Evolutionary conservation across 345 rosid species (phyloP), one percentile per base, ranked within the genome.

Genomic region (Citrus inodora): DNA sequence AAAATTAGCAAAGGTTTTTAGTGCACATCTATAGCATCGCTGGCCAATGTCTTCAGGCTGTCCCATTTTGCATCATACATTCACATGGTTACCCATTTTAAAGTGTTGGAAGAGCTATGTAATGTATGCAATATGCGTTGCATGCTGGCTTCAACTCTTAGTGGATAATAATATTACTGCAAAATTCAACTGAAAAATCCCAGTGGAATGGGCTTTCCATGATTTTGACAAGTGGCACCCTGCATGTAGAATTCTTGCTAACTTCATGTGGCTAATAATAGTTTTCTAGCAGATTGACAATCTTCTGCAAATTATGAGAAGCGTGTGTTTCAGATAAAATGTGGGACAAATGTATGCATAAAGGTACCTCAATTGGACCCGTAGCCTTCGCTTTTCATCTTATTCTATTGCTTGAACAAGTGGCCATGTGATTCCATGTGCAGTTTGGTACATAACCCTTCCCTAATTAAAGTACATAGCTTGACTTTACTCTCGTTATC

Each of bases 391-490:
- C 71, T 76, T 74, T 82, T 68, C 62, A 61, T 72, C 68, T 72
- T 79, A 73, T 67, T 71, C 78, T 65, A 51, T 30, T 25, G 51
- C 71, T 70, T 75, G 58, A 72, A 75, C 71, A 65, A 76, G 82
- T 80, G 84, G 84, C 87, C 82, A 84, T 81, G 82, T 79, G 84
- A 81, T 81, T 63, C 84, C 82, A 79, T 81, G 84, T 81, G 84
- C 84, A 61, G 48, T 68, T 72, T 55, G 84, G 80, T 48, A 35
- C 35, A 53, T 61, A 75, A 74, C 37, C 63, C 46, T 42, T 38
- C 27, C 21, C 76, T 63, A 67, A 51, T 17, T 68, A 25, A 30
- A 48, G 58, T 67, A 19, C 60, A 13, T 58, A 64, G 58, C 30
- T 48, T 42, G 61, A 67, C 82, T 69, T 82, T 67, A 3, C 80